Evolutionary conservation across 768 basidiomycete species (phyloP).

Genomic region (Lentinula aciculospora): DNA sequence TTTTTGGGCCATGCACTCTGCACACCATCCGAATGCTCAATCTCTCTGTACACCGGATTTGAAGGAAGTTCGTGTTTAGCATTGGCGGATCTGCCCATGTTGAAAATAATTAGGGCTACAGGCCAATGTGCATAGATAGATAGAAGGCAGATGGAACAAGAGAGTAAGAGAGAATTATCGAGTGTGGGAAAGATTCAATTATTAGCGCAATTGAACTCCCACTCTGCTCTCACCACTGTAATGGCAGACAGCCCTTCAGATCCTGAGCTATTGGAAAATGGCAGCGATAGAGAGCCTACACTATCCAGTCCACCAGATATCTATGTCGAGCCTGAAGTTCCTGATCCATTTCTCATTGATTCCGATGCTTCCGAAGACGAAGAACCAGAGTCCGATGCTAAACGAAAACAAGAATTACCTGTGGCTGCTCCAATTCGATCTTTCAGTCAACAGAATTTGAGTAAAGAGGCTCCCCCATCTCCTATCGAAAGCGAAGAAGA

Average conservation of each 20-base stretch:
- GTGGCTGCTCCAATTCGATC: conserved; percentile 22
- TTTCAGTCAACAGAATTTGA: conserved; percentile 25
- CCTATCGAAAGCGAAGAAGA: conserved; percentile 39
- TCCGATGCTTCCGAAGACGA: conserved; percentile 33
- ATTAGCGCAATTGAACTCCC: too few species aligned
- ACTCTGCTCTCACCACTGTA: too few species aligned
- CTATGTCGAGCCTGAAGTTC: conserved; percentile 37
- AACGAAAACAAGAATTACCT: conserved; percentile 32
- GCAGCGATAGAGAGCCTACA: background rate
- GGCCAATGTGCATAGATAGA: background rate
- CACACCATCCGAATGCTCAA: conserved; percentile 59
- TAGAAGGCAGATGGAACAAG: background rate
- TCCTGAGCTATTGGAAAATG: background rate
- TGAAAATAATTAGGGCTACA: background rate
- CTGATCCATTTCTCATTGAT: conserved; percentile 60
- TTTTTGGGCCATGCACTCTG: conserved; percentile 48
- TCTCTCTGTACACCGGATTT: conserved; percentile 52
- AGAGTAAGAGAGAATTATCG: too few species aligned
- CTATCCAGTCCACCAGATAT: background rate
- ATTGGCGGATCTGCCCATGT: background rate
- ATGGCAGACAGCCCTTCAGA: background rate
- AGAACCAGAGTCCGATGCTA: conserved; percentile 21
- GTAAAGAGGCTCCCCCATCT: conserved; percentile 53
- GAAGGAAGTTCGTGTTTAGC: conserved; percentile 36
- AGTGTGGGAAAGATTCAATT: background rate